Evolutionary conservation across 1,139 yeast species (phyloP), one percentile per base, ranked within the genome.

Genomic region (Geotrichum aggregatum): DNA sequence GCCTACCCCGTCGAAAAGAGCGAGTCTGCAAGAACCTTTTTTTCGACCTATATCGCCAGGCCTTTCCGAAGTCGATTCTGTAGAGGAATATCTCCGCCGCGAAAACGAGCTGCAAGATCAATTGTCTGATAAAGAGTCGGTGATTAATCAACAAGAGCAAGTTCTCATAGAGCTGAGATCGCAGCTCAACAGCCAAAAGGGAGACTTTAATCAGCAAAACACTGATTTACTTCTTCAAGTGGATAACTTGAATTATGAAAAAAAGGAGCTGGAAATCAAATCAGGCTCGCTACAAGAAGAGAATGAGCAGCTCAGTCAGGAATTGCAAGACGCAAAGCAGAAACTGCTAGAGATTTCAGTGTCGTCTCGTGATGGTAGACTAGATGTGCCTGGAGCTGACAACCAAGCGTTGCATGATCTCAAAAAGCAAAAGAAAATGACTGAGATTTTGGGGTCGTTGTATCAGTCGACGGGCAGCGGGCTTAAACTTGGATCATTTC

Each of bases 51-150:
- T 44, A 3, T 44, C 47, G 8, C 47, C 47, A 3, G 33, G 33
- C 8, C 22, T 44, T 24, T 34, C 47, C 22, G 56, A 47, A 7
- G 31, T 45, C 6, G 56, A 45, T 26, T 31, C 51, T 14, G 50
- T 59, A n/a, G 70, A 65, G 24, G 71, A 66, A 46, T 64, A 59
- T 34, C 47, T 67, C 40, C 56, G 59, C 13, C 62, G 70, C 1
- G 72, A 69, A 52, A 69, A 67, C 49, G 69, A 69, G 43, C 51
- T 68, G 14, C 71, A 69, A 50, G 72, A 69, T 53, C 66, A 61
- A 46, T 51, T 70, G 19, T 56, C 66, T 1, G 71, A 69, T 43
- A 62, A 63, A 40, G 72, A 69, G 34, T 44, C 60, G 0, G 48
- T 61, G 5, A 62, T 70, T 14, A 58, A 58, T 18, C 61, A 60